Evolutionary conservation across 2,329 filamentous ascomycete species (phyloP), one percentile per base, ranked within the genome.

Genomic region (Akanthomyces lecanii): DNA sequence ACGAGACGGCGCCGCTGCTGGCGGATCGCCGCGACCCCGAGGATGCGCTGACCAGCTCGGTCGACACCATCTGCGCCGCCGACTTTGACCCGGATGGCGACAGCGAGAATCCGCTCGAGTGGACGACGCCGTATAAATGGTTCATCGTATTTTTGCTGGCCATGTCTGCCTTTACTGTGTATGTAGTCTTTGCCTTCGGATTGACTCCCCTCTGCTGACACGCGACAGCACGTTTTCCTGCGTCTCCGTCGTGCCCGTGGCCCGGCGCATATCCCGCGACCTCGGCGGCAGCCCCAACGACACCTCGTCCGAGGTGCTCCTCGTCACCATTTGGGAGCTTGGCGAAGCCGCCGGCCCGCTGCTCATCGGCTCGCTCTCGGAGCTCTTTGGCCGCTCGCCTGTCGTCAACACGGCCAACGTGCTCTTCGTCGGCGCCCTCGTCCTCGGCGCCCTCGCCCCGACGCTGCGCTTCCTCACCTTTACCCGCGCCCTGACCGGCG

Each of bases 241-340:
- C 71, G 82, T 84, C 62, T 79, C 79, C 0, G 76, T 85, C 1
- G 80, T 85, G 1, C 83, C 83, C 0, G 75, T 86, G 56, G 82
- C 83, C 7, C 75, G 73, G 44, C 75, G 73, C 53, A 85, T 86
- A 65, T 78, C 82, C 25, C 67, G 73, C 2, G 82, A 86, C 63
- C 76, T 80, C 54, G 71, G 77, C 63, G 59, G 68, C 21, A 72
- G 74, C n/a, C 66, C 69, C 11, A 68, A 73, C 33, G 76, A 75
- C 71, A 79, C 79, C 63, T 79, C 80, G 0, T 76, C 81, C 18
- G 79, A 76, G 67, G 81, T 84, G 45, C 76, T 92, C 51, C 85
- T 91, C 61, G 85, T 91, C 10, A 89, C 87, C 0, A 85, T 90
- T 64, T 89, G 88, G 79, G 83, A 92, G 64, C 80, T 90, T 0